Base-by-base conservation (phyloP, 208 protist species). In the Wallacemonas sp. region DNA sequence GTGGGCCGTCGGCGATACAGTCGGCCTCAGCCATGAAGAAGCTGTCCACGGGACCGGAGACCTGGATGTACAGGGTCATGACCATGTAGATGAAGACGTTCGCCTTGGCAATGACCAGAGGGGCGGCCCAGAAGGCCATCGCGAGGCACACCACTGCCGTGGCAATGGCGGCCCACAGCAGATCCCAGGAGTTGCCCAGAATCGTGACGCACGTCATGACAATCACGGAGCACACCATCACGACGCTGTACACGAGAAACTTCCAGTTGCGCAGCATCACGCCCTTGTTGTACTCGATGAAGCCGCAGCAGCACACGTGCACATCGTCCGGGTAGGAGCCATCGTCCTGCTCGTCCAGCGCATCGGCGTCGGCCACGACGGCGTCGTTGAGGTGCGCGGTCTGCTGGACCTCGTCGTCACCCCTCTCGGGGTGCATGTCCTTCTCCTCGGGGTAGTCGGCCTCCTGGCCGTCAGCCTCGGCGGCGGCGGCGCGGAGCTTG, bases 71-170 rank as follows among this genome's bases (percentile, higher is more conserved):
- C 36, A 82, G 46, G 3, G 57, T 63, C 62, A 65, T 70, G 20
- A 68, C 46, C 18, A 90, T 42, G 55, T 85, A 93, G 3, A 62
- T 61, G 46, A 83, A 90, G 18, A 89, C 36, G 29, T 88, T 89
- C 18, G 77, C 75, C 54, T 84, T 83, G 20, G 87, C 87, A 41
- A 89, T 84, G 36, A 86, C 65, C 14, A 57, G 39, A 12, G 83
- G 77, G 23, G 90, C 65, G n/a, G 80, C 81, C 70, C 68, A 84
- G 77, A 89, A 89, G 23, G 70, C 75, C 25, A 66, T 26, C 31
- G 26, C 55, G 61, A 70, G 80, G 57, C 79, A 74, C 36, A 81
- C 57, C 31, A 72, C 57, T 10, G 76, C 74, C 48, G 79, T 70
- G 11, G 71, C 39, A 18, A 74, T 54, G 70, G 63, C 72, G 3